Evolutionary conservation across 2,329 filamentous ascomycete species (phyloP), one percentile per base, ranked within the genome.

Genomic region (Beauveria australis): DNA sequence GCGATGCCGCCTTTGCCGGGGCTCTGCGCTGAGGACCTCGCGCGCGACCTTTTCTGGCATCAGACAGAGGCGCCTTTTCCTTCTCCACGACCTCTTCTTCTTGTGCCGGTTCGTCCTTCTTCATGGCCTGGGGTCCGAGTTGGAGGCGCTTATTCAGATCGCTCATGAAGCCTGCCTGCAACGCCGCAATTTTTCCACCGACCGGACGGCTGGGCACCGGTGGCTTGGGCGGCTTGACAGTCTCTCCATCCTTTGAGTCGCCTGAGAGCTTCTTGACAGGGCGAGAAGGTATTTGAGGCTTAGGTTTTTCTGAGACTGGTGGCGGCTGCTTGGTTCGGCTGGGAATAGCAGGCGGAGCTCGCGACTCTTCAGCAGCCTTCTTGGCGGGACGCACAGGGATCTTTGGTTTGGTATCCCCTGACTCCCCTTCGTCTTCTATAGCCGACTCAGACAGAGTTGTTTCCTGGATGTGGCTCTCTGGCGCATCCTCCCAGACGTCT

Each of bases 401-500:
- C 6, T 69, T 66, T 10, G 71, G 69, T 57, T 70, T 70, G 12
- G 52, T 64, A 10, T 65, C 64, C 2, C 69, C 66, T 7, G 71
- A 10, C 12, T 28, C 26, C 3, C 9, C 49, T 28, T 66, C 63
- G 5, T 70, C 67, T 14, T 71, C 68, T 55, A 69, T 62, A 7
- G 66, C 68, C 12, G 72, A 67, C 63, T 66, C 73, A 65, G 65
- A 73, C 69, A 95, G 86, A 0, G 88, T 92, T 0, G 92, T 89
- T 68, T 92, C 86, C 22, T 95, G 81, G 64, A 89, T 82, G 61
- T 89, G 82, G 68, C 90, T 93, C 67, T 96, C 91, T 1, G 93
- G 93, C 0, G 84, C 87, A 72, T 97, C 93, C 75, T 97, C 93
- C 93, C 93, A 97, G 47, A 97, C 86, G 74, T 97, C 93, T 59